A percentile compares a stretch with the other conserved stretches of the same genome.
These are phyloP conservation scores for Tuber brumale DNA, from an alignment of 495 filamentous ascomycete genomes.

Conservation along the genomic window DNA sequence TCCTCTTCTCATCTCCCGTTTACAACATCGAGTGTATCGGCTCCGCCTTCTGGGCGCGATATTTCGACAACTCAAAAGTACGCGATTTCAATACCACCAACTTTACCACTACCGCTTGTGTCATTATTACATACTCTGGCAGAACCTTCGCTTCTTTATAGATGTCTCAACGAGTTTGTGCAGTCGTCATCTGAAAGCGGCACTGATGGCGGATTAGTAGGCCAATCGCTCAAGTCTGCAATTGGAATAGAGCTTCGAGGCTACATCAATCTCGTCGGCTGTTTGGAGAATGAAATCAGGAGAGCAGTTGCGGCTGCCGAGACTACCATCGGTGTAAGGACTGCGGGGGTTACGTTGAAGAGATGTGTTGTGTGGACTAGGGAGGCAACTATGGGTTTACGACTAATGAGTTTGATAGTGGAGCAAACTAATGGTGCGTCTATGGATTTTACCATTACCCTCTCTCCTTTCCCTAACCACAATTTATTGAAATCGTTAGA, in stretches of 20 bases:
- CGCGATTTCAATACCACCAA: constrained; percentile 54
- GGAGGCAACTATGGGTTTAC: constrained; percentile 92
- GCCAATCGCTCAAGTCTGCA: constrained; percentile 86
- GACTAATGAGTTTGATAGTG: constrained; percentile 87
- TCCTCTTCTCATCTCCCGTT: constrained; percentile 81
- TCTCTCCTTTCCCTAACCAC: constrained; percentile 7
- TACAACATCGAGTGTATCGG: constrained; percentile 53
- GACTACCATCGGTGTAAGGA: constrained; percentile 62
- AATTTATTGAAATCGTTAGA: constrained; percentile 33
- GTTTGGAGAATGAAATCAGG: constrained; percentile 87
- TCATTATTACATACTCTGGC: constrained; percentile 83
- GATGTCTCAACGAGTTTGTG: constrained; percentile 69
- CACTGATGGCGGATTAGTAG: constrained; percentile 60
- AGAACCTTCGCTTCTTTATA: constrained; percentile 86
- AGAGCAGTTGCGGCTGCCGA: constrained; percentile 59
- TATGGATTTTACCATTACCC: neutral
- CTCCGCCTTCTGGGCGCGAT: constrained; percentile 22
- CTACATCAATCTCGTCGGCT: constrained; percentile 88
- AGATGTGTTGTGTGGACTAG: constrained; percentile 95
- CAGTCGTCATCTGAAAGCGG: constrained; percentile 59
- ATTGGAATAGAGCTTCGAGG: constrained; percentile 77
- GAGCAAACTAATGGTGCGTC: constrained; percentile 72
- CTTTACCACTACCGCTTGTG: constrained; percentile 74
- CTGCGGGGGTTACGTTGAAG: constrained; percentile 90
- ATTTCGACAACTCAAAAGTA: constrained; percentile 24